Base-by-base conservation (phyloP, 345 rosid genomes). In the Angophora floribunda region DNA sequence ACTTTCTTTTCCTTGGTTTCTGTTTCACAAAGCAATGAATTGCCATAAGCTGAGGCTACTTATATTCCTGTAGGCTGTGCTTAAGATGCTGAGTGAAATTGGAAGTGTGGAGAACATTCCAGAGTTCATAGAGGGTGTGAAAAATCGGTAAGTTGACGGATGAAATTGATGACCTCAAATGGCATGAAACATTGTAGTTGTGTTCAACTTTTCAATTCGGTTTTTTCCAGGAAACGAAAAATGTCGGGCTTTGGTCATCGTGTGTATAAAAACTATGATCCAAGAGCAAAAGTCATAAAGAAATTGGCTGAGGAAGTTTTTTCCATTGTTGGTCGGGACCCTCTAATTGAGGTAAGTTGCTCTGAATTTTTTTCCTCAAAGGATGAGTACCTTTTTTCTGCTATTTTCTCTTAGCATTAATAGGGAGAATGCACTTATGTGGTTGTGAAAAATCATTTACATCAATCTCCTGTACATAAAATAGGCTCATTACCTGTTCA, bases 221-320 rank as follows among this genome's bases (percentile, higher is more conserved):
- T 52, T 86, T 61, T 89, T 13, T 61, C 36, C 52, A 98, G 99
- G 94, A 98, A 96, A 92, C 93, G 96, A 91, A 98, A 98, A 94
- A 96, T 98, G 99, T 98, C 99, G n/a, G 99, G 99, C 88, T 98
- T 98, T 93, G 99, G 99, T 51, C 99, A 98, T 90, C 99, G 99
- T 86, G 99, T 98, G 9, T 98, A 98, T 95, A 98, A 97, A 92
- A 98, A 95, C 95, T 98, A 98, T 86, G 99, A 97, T 89, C 99
- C 99, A 15, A 93, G 99, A 88, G 99, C 99, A 79, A 98, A 95
- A 92, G 98, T 97, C 93, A 97, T 98, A 41, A 96, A 90, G 91
- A 97, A 95, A 82, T 92, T 98, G 53, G 98, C 99, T 24, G 99
- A 97, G 91, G 98, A 98, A 94, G 99, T 98, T 47, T 97, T 97